Conservation (phyloP, 1,139 yeast species). For the Yamadazyma dushanensis region DNA sequence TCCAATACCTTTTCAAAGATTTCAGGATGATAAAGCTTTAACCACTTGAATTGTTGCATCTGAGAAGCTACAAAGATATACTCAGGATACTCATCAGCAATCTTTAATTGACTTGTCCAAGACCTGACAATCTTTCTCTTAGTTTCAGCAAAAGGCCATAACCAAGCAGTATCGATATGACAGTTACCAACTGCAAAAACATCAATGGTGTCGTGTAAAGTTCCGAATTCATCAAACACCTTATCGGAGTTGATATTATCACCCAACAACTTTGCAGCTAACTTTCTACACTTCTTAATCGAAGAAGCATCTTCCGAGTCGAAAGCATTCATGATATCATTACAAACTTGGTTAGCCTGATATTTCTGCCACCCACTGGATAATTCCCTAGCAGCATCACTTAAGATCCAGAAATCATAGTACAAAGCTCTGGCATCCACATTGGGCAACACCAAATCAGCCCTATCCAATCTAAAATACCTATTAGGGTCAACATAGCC, state of each 20-base stretch:
- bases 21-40: constrained; percentile 80
- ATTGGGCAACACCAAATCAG: constrained; percentile 83
- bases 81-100: constrained; percentile 88
- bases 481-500: constrained; percentile 65
- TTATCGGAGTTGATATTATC: constrained; percentile 57
- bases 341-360: constrained; percentile 76
- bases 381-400: constrained; percentile 89
- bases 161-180: constrained; percentile 97
- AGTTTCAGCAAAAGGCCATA: constrained; percentile 98
- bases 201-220: constrained; percentile 30
- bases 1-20: constrained; percentile 61
- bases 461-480: constrained; percentile 62
- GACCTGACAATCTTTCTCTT: constrained; percentile 88
- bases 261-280: constrained; percentile 70
- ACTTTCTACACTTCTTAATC: constrained; percentile 60
- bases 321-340: constrained; percentile 77
- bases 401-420: constrained; percentile 83
- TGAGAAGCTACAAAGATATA: constrained; percentile 93
- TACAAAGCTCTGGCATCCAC: constrained; percentile 73
- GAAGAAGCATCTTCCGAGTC: constrained; percentile 55
- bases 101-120: constrained; percentile 89
- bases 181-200: constrained; percentile 91
- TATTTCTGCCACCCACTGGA: constrained; percentile 74
- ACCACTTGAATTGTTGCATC: constrained; percentile 95
- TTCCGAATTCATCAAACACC: constrained; percentile 45